Base-by-base conservation (phyloP, 2,329 filamentous ascomycete species). In the Balansia obtecta region DNA sequence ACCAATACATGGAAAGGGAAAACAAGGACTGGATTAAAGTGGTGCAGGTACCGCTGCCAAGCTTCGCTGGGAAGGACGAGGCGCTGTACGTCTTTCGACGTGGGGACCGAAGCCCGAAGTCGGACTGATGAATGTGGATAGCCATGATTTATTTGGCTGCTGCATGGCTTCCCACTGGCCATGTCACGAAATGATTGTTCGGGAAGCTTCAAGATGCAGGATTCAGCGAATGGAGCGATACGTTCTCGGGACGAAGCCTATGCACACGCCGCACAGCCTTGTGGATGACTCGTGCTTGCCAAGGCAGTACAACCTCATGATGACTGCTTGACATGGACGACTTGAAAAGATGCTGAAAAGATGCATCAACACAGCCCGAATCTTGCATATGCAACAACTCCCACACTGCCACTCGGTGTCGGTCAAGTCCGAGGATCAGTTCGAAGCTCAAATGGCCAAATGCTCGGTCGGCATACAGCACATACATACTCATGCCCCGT, bases 31-130 rank as follows among this genome's bases (percentile, higher is more conserved):
- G 81, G 76, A 71, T 73, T 46, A 75, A 77, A 63, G 71, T 77
- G 2, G 72, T 78, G 13, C 81, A 85, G 67, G 71, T 88, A 54
- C 75, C 84, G 4, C 63, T 89, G 60, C 84, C 84, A 20, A 86
- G 82, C 62, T 88, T 88, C 65, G 79, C 83, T 2, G 85, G 82
- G 30, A 88, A 88, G 63, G 85, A 89, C 58, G 85, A 89, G 66
- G 85, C 80, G 0, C 60, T 88, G 50, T 88, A 82, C 64, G 74
- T 86, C 18, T 88, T 84, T 56, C 72, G 76, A 57, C 62, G 73
- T 49, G 71, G 72, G 15, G 59, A 67, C n/a, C 63, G 67, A 53
- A 69, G 64, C 18, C 63, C 63, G n/a, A 22, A 11, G 11, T 13
- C 13, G 48, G 45, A 39, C 20, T n/a, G 34, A 16, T 27, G 27